Conservation (phyloP, 1,284 basidiomycete species). For the Ganoderma sinense region DNA sequence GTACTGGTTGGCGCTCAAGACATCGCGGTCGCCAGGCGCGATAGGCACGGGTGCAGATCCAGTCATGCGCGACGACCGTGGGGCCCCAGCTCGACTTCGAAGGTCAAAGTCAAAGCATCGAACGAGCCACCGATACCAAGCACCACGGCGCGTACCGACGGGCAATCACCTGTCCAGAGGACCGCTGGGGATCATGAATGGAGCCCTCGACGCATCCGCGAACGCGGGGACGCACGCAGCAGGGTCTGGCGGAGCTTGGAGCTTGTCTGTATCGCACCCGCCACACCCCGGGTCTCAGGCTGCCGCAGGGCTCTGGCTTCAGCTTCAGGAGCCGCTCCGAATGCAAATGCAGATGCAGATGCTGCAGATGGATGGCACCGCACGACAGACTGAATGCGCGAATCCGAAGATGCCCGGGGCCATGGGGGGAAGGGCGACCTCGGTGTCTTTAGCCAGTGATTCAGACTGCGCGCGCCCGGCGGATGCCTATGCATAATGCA, state of each 20-base stretch:
- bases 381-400: constrained; percentile 8
- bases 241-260: constrained; percentile 24
- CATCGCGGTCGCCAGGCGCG: constrained; percentile 5
- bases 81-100: constrained; percentile 5
- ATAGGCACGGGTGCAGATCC: constrained; percentile 15
- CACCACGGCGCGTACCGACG: not conserved
- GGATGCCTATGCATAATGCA: constrained; percentile 4
- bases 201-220: constrained; percentile 29
- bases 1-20: not conserved
- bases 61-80: constrained; percentile 23
- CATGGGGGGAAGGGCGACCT: not conserved
- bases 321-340: constrained; percentile 9
- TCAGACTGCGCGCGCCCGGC: not conserved
- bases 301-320: too few species aligned
- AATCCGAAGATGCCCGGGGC: not conserved
- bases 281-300: not conserved
- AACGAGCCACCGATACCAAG: not conserved
- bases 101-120: not conserved
- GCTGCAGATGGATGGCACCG: not conserved
- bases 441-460: not conserved
- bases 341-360: constrained; percentile 3
- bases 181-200: constrained; percentile 7
- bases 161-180: not conserved
- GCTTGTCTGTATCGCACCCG: constrained; percentile 16
- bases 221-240: constrained; percentile 15